These are phyloP conservation scores for Cordyceps javanica DNA, from an alignment of 2,329 filamentous ascomycete genomes.

Conservation along the genomic window DNA sequence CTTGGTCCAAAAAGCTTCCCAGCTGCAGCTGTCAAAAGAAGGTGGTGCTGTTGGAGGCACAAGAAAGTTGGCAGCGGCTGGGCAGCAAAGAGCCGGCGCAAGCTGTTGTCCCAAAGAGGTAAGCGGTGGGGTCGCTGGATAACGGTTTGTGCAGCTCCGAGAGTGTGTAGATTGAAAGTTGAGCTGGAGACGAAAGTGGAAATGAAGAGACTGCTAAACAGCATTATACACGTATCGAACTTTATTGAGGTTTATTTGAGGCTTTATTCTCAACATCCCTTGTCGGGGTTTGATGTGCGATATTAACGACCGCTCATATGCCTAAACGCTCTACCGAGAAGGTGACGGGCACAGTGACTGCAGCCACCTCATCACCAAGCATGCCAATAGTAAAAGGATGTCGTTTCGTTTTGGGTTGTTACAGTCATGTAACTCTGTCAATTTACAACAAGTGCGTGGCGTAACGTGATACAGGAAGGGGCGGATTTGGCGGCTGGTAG, in stretches of 20 bases:
- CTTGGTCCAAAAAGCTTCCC: background rate
- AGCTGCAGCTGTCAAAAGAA: slow-evolving; percentile 4
- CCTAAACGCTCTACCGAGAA: no score
- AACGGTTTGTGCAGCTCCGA: background rate
- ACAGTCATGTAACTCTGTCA: background rate
- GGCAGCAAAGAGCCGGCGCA: background rate
- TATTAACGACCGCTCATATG: background rate
- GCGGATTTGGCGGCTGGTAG: background rate
- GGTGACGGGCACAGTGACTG: background rate
- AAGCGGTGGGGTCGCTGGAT: slow-evolving; percentile 14
- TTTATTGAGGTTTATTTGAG: background rate
- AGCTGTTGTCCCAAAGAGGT: slow-evolving; percentile 11
- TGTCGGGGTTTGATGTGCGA: background rate
- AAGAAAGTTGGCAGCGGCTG: slow-evolving; percentile 6
- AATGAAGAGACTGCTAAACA: background rate
- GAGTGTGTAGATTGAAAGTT: no score
- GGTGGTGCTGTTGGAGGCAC: slow-evolving; percentile 3
- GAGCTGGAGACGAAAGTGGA: background rate
- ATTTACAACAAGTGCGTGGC: background rate
- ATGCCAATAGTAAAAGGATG: background rate
- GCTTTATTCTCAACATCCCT: background rate
- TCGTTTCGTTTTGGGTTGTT: no score
- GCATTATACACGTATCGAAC: no score
- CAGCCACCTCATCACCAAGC: background rate
- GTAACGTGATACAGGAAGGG: background rate